These are phyloP conservation scores for Vigna angularis DNA, from an alignment of 306 rosid species.

Conservation along the genomic window DNA sequence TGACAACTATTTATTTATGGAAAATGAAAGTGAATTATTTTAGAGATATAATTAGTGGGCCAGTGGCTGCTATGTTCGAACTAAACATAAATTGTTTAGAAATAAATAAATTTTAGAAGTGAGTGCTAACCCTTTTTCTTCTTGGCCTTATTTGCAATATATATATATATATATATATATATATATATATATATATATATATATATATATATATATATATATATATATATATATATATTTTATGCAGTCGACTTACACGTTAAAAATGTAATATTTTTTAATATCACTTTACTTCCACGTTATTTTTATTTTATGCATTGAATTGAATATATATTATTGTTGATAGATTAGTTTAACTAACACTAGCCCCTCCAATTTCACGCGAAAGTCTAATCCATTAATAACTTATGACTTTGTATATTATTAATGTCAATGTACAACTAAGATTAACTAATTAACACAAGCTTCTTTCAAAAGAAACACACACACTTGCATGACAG, in stretches of 20 bases:
- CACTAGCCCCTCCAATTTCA: neutral
- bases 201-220: too few species aligned
- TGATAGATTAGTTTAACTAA: neutral
- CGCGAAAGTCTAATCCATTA: neutral
- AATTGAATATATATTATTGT: neutral
- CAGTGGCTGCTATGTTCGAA: constrained; percentile 2
- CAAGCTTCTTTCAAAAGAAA: too few species aligned
- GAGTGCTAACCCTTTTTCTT: constrained; percentile 16
- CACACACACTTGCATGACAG: too few species aligned
- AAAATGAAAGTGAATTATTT: neutral
- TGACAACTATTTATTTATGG: neutral
- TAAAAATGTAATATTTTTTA: neutral
- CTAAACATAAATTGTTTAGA: neutral
- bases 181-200: too few species aligned
- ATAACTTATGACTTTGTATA: neutral
- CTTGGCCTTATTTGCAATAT: neutral
- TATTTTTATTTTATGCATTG: neutral
- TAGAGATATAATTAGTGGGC: neutral
- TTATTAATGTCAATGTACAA: neutral
- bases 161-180: too few species aligned
- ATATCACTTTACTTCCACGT: neutral
- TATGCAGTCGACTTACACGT: neutral
- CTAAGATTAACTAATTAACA: neutral
- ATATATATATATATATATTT: too few species aligned
- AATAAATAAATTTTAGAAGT: neutral